Percentiles rank a stretch among this genome's conserved stretches.
These are phyloP conservation scores for Leccinellum albellum DNA, from an alignment of 768 basidiomycete species.

Conservation along the genomic window DNA sequence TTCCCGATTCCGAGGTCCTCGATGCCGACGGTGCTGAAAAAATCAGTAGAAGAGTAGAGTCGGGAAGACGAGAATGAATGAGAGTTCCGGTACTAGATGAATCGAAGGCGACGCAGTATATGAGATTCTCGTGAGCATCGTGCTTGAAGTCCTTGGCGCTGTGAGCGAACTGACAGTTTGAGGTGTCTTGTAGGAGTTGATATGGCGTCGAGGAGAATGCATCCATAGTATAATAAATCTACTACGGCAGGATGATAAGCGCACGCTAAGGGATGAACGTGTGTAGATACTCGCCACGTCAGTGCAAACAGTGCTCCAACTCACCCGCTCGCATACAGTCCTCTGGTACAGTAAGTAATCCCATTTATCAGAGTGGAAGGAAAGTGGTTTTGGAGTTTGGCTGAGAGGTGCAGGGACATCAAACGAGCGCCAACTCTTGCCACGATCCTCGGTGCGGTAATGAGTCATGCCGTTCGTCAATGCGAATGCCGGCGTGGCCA, in stretches of 20 bases:
- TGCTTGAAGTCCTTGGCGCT: conserved; percentile 80
- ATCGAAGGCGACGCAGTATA: conserved; percentile 91
- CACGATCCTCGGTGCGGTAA: conserved; percentile 85
- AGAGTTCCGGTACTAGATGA: conserved; percentile 39
- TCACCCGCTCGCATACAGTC: conserved; percentile 50
- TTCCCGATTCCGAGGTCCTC: conserved; percentile 87
- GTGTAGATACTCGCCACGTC: conserved; percentile 53
- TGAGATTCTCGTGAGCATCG: conserved; percentile 64
- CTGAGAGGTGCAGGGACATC: conserved; percentile 50
- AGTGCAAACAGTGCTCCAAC: conserved; percentile 58
- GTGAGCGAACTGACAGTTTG: conserved; percentile 86
- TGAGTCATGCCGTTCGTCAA: conserved; percentile 72
- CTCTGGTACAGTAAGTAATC: conserved; percentile 81
- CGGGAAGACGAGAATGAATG: conserved; percentile 56
- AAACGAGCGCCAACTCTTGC: conserved; percentile 84
- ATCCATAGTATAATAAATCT: conserved; percentile 89
- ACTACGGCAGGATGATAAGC: conserved; percentile 5
- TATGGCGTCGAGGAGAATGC: conserved; percentile 64
- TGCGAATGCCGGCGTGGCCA: conserved; percentile 68
- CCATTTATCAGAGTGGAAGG: conserved; percentile 85
- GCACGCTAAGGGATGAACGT: not conserved
- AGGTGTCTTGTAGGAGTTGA: conserved; percentile 64
- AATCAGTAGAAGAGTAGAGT: conserved; percentile 82
- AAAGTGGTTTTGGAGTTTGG: conserved; percentile 59
- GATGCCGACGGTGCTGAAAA: conserved; percentile 59